Conservation (phyloP, 2,329 filamentous ascomycete genomes). For the Cadophora malorum region DNA sequence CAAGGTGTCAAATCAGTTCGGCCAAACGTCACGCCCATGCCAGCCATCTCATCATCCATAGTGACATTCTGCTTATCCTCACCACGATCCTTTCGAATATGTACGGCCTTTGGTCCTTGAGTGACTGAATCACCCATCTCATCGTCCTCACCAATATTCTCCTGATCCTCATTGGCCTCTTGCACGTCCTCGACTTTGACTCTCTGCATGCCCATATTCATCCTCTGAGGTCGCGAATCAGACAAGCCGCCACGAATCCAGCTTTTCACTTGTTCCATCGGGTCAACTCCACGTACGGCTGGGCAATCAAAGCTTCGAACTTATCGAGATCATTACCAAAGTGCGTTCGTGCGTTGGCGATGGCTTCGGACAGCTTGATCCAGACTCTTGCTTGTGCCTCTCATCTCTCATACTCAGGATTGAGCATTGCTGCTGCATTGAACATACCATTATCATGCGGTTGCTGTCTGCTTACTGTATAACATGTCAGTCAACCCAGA, state of each 20-base stretch:
- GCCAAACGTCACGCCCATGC: background rate
- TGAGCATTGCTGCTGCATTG: background rate
- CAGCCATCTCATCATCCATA: conserved; percentile 8
- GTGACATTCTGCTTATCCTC: background rate
- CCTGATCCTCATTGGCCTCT: background rate
- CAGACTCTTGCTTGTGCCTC: background rate
- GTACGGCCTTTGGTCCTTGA: too few relatives aligned
- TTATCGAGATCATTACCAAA: conserved; percentile 10
- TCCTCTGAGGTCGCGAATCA: background rate
- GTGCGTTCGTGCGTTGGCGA: conserved; percentile 1
- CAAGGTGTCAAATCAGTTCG: background rate
- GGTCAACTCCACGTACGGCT: conserved; percentile 1
- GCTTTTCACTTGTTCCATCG: background rate
- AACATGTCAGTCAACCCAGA: background rate
- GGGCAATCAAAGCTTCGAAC: conserved; percentile 10
- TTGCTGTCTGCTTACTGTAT: background rate
- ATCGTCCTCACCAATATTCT: background rate
- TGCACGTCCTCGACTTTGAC: background rate
- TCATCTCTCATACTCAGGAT: background rate
- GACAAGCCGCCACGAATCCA: background rate
- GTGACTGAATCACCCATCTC: background rate
- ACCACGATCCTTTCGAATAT: background rate
- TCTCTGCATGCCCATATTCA: background rate
- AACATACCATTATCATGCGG: too few relatives aligned
- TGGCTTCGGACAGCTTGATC: background rate